These are phyloP conservation scores for Corylus avellana DNA, from an alignment of 306 rosid genomes.

Conservation along the genomic window DNA sequence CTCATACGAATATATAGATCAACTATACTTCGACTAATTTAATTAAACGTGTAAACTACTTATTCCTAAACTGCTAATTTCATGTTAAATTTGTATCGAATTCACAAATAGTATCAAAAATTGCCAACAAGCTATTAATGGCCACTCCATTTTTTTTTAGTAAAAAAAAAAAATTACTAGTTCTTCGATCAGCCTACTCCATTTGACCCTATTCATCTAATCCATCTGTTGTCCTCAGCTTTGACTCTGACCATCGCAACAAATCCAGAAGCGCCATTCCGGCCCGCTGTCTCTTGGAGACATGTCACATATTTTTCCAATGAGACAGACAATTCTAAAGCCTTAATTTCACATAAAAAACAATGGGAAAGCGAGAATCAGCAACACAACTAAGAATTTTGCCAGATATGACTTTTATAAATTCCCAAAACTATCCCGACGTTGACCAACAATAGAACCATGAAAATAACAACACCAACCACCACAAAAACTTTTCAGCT, in stretches of 20 bases:
- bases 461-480: background rate
- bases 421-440: background rate
- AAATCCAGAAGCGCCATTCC: background rate
- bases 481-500: background rate
- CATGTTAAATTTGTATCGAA: no score
- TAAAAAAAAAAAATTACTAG: background rate
- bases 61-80: no score
- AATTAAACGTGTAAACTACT: no score
- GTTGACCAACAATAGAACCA: background rate
- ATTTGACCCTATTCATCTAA: background rate
- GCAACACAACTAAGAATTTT: background rate
- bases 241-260: background rate
- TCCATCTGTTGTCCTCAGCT: background rate
- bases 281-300: slow-evolving; percentile 3
- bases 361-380: background rate
- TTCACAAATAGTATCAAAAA: no score
- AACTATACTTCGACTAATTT: no score
- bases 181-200: background rate
- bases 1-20: no score
- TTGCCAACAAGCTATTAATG: no score
- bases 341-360: background rate
- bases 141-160: no score
- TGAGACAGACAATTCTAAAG: background rate
- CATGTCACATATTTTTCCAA: background rate
- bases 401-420: background rate